Percentiles rank a stretch among this genome's conserved stretches.
phyloP scores from a whole-genome alignment of 495 filamentous ascomycete species.

The Talaromyces nanjingensis region DNA sequence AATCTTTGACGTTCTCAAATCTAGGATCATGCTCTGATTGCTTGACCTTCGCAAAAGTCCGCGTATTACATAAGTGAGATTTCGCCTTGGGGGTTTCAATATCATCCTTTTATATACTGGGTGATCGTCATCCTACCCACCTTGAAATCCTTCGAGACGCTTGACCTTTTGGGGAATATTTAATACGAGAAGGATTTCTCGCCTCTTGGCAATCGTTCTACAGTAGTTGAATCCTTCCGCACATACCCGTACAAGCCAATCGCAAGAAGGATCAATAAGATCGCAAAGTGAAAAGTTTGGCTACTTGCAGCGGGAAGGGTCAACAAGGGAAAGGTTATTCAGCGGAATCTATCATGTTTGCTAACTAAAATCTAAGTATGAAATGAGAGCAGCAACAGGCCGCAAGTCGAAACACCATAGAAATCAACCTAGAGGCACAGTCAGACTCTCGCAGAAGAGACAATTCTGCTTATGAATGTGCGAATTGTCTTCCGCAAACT shows the following conservation, averaged over 20 bases:
- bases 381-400: neutral
- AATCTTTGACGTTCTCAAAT: neutral
- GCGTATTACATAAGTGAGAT: neutral
- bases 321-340: neutral
- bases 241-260: neutral
- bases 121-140: neutral
- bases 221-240: neutral
- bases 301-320: neutral
- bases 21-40: neutral
- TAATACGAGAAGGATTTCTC: neutral
- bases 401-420: neutral
- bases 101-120: neutral
- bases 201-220: neutral
- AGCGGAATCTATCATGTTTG: neutral
- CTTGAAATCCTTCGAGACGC: neutral
- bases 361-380: neutral
- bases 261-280: neutral
- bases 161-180: neutral
- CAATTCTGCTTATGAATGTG: neutral
- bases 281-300: neutral
- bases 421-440: neutral
- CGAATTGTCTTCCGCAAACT: neutral
- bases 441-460: neutral
- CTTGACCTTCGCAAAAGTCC: neutral
- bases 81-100: neutral